Evolutionary conservation across 106 monocot genomes (phyloP).

Genomic region (Dactylorhiza incarnata): DNA sequence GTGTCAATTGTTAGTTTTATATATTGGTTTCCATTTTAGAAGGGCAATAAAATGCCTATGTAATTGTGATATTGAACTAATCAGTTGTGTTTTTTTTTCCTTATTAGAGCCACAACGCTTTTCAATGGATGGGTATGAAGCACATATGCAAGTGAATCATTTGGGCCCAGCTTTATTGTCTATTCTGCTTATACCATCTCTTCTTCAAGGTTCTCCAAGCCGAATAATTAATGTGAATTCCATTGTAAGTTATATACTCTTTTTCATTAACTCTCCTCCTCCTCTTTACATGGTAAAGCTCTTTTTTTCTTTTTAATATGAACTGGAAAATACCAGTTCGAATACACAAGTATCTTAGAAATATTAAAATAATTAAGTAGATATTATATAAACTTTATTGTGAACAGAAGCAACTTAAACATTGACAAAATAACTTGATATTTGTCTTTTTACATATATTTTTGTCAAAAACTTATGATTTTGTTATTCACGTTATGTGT

Average conservation of each 20-base stretch:
- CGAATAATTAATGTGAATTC: conserved; percentile 93
- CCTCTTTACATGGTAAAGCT: too few species aligned
- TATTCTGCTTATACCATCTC: conserved; percentile 79
- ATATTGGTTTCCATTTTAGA: background rate
- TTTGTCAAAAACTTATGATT: too few species aligned
- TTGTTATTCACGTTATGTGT: too few species aligned
- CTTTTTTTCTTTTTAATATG: too few species aligned
- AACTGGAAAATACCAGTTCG: too few species aligned
- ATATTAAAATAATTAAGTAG: too few species aligned
- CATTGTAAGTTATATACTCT: conserved; percentile 49
- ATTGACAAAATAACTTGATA: too few species aligned
- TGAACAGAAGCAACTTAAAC: too few species aligned
- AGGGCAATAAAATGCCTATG: background rate
- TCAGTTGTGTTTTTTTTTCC: background rate
- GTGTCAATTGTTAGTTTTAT: background rate
- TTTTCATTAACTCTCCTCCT: background rate
- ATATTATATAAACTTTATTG: too few species aligned
- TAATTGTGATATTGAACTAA: background rate
- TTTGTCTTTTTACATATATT: too few species aligned
- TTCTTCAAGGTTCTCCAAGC: conserved; percentile 90
- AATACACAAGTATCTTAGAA: too few species aligned
- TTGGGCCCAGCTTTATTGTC: conserved; percentile 83
- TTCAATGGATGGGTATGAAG: conserved; percentile 92
- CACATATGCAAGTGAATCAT: conserved; percentile 98
- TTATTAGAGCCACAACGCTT: conserved; percentile 70